Conservation (phyloP, 2,329 filamentous ascomycete species). For the Akanthomyces uredinophilus region DNA sequence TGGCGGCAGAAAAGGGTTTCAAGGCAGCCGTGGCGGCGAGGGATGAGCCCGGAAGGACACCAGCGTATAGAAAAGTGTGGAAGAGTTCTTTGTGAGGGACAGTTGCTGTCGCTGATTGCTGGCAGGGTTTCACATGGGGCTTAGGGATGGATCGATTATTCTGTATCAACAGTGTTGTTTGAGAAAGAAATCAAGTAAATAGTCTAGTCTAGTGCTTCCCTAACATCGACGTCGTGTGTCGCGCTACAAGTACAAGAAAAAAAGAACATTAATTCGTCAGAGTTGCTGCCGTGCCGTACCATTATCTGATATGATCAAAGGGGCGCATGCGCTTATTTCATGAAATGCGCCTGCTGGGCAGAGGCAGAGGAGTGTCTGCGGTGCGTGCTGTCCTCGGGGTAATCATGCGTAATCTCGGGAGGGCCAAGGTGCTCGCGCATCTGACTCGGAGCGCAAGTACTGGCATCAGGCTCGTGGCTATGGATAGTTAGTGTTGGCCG, state of each 20-base stretch:
- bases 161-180: not conserved
- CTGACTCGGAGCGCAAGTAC: not conserved
- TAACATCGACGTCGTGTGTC: not conserved
- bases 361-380: conserved; percentile 11
- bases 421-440: conserved; percentile 12
- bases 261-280: not conserved
- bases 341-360: conserved; percentile 10
- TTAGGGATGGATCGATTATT: no score
- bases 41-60: conserved; percentile 12
- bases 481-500: not conserved
- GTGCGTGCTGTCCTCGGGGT: conserved; percentile 15
- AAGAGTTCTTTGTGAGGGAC: conserved; percentile 6
- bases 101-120: no score
- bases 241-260: not conserved
- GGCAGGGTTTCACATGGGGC: no score
- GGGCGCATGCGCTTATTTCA: not conserved
- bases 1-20: conserved; percentile 12
- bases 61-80: conserved; percentile 11
- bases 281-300: no score
- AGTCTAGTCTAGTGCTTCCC: not conserved
- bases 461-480: conserved; percentile 2
- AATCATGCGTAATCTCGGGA: conserved; percentile 13
- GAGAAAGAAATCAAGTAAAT: not conserved
- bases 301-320: not conserved
- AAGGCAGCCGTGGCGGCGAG: conserved; percentile 14